Percentiles rank a stretch among this genome's conserved stretches.
Evolutionary conservation across 164 flowering plant genomes (phyloP).

Genomic region (Houttuynia cordata): DNA sequence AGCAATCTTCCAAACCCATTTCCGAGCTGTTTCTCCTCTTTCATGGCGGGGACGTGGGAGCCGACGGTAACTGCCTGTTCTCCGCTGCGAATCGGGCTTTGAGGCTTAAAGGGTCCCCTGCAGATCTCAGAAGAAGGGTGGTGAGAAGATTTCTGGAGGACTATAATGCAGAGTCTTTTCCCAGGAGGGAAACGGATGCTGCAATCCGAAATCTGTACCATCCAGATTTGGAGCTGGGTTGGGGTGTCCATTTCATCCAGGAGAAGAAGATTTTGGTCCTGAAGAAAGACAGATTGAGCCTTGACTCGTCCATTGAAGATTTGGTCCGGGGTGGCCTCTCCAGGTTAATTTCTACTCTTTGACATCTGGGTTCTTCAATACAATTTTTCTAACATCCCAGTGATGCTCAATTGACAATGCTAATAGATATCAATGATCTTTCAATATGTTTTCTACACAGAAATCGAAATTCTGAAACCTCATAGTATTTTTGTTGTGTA

Average conservation of each 20-base stretch:
- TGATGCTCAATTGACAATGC: too few species aligned
- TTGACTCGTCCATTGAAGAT: constrained; percentile 9
- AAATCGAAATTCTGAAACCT: background rate
- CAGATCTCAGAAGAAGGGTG: constrained; percentile 8
- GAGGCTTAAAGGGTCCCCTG: constrained; percentile 3
- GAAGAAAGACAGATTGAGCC: constrained; percentile 6
- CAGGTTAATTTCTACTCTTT: constrained; percentile 3
- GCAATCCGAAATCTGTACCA: constrained; percentile 10
- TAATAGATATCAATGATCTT: too few species aligned
- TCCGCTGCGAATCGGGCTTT: constrained; percentile 8
- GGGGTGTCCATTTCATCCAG: constrained; percentile 16
- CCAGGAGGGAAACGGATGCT: constrained; percentile 5
- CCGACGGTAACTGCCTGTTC: constrained; percentile 16
- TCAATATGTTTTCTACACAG: too few species aligned
- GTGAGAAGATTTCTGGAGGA: constrained; percentile 10
- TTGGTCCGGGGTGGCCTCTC: constrained; percentile 9
- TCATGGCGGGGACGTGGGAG: constrained; percentile 15
- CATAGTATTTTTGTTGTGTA: too few species aligned
- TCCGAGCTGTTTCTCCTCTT: constrained; percentile 12
- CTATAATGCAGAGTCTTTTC: constrained; percentile 4
- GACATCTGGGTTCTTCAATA: background rate
- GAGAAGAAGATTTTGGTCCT: constrained; percentile 10
- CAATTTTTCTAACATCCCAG: background rate
- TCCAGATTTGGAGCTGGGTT: constrained; percentile 11
- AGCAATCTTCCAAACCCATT: constrained; percentile 9